These are phyloP conservation scores for Schizosaccharomyces osmophilus DNA, from an alignment of 805 yeast species.

Conservation along the genomic window DNA sequence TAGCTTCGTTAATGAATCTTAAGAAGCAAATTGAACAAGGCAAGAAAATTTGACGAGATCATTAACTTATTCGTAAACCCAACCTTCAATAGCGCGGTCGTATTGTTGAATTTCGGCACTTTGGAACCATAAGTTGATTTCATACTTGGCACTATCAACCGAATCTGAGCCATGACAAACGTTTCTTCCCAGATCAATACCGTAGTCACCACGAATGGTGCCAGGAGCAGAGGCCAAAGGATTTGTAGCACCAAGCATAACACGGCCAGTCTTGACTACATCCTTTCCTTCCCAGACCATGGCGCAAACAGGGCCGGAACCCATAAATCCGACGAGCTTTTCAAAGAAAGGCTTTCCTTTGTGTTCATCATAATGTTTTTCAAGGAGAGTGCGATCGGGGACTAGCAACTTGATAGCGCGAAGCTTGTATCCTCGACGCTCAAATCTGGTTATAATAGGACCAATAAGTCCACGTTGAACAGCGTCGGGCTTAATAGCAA, in stretches of 20 bases:
- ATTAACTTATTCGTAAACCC: constrained; percentile 70
- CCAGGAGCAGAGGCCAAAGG: constrained; percentile 95
- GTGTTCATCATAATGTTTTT: constrained; percentile 72
- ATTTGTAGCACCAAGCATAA: constrained; percentile 95
- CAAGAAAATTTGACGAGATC: background rate
- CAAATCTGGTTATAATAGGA: constrained; percentile 77
- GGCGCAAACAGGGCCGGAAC: constrained; percentile 94
- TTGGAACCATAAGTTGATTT: constrained; percentile 94
- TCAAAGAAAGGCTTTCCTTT: constrained; percentile 11
- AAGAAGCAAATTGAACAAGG: background rate
- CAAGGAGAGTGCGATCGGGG: constrained; percentile 69
- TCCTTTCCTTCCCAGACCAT: constrained; percentile 99
- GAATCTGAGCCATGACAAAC: constrained; percentile 98
- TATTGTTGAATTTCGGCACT: constrained; percentile 82
- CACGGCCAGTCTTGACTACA: constrained; percentile 94
- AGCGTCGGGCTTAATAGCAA: constrained; percentile 68
- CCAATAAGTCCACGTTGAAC: constrained; percentile 96
- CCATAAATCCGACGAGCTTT: constrained; percentile 92
- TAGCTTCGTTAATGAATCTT: no score
- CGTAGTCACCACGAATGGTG: constrained; percentile 98
- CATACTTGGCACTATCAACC: constrained; percentile 90
- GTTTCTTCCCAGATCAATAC: constrained; percentile 97
- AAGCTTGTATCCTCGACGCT: constrained; percentile 81
- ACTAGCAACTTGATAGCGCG: constrained; percentile 80
- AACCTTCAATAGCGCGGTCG: constrained; percentile 59